Conservation (phyloP, 495 filamentous ascomycete species). For the Penicillium fimorum region DNA sequence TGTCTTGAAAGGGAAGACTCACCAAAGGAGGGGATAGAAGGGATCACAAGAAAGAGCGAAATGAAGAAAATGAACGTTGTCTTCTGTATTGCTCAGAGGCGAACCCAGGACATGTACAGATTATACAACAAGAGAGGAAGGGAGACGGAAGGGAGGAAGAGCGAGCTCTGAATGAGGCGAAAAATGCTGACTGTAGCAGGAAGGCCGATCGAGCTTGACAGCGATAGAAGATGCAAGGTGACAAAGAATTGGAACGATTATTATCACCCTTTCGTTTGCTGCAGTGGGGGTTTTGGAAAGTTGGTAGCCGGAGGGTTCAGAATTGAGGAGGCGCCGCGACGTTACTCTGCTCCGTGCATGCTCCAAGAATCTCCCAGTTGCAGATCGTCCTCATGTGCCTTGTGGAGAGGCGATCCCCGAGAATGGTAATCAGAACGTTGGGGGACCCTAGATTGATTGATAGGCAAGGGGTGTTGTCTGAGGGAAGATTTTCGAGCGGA, state of each 20-base stretch:
- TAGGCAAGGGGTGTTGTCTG: constrained; percentile 37
- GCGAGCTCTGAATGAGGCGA: constrained; percentile 23
- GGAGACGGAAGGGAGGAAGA: constrained; percentile 34
- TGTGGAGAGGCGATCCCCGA: constrained; percentile 34
- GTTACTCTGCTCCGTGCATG: constrained; percentile 51
- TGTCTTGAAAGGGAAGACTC: constrained; percentile 15
- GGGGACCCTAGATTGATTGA: constrained; percentile 36
- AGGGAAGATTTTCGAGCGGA: constrained; percentile 17
- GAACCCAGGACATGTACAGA: constrained; percentile 39
- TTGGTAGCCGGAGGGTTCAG: constrained; percentile 31
- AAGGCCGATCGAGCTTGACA: constrained; percentile 15
- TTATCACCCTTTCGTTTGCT: constrained; percentile 38
- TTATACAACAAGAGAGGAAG: constrained; percentile 28
- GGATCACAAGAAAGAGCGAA: constrained; percentile 18
- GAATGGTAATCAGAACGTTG: constrained; percentile 28
- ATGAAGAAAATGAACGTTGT: constrained; percentile 10
- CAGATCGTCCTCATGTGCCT: constrained; percentile 46
- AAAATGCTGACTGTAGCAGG: constrained; percentile 29
- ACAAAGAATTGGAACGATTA: constrained; percentile 33
- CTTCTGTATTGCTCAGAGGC: constrained; percentile 22
- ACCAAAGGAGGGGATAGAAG: constrained; percentile 31
- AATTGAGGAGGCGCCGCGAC: constrained; percentile 35
- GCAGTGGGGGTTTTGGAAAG: constrained; percentile 27
- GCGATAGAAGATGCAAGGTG: constrained; percentile 40
- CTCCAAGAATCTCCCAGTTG: constrained; percentile 49